phyloP scores from a whole-genome alignment of 768 basidiomycete genomes.

The Filobasidium wieringae region DNA sequence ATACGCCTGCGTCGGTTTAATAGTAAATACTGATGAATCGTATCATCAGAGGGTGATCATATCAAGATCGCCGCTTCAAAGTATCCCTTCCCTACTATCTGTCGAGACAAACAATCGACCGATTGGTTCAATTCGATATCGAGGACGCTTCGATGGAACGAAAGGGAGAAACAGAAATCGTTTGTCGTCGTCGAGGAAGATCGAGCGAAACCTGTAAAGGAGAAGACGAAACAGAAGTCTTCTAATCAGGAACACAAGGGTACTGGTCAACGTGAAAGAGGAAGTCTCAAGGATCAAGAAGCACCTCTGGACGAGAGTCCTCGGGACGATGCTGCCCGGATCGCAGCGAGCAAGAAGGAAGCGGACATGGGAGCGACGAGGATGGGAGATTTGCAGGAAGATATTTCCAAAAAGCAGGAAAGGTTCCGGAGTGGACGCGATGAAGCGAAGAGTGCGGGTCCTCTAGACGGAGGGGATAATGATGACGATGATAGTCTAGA shows the following conservation, averaged over 20 bases:
- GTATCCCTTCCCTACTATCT: constrained; percentile 97
- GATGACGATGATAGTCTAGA: constrained; percentile 21
- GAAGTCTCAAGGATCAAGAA: not conserved
- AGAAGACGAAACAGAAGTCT: constrained; percentile 8
- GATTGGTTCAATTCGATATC: constrained; percentile 99
- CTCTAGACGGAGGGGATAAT: constrained; percentile 7
- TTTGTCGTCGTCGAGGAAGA: constrained; percentile 95
- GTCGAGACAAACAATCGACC: constrained; percentile 90
- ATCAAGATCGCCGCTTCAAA: constrained; percentile 95
- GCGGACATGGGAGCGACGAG: constrained; percentile 2
- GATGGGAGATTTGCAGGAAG: not conserved
- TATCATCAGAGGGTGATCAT: constrained; percentile 79
- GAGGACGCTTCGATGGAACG: constrained; percentile 96
- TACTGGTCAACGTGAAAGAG: not conserved
- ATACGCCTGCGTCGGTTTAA: not conserved
- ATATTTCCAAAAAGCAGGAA: not conserved
- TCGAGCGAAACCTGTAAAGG: constrained; percentile 42
- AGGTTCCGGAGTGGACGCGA: constrained; percentile 9
- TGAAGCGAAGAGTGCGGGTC: not conserved
- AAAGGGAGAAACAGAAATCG: constrained; percentile 94
- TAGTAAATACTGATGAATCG: constrained; percentile 1
- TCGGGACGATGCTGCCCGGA: constrained; percentile 10
- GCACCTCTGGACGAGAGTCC: constrained; percentile 3
- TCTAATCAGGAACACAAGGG: not conserved
- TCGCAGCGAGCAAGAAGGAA: constrained; percentile 14